Evolutionary conservation across 495 filamentous ascomycete species (phyloP).

Genomic region (Neurospora pannonica): DNA sequence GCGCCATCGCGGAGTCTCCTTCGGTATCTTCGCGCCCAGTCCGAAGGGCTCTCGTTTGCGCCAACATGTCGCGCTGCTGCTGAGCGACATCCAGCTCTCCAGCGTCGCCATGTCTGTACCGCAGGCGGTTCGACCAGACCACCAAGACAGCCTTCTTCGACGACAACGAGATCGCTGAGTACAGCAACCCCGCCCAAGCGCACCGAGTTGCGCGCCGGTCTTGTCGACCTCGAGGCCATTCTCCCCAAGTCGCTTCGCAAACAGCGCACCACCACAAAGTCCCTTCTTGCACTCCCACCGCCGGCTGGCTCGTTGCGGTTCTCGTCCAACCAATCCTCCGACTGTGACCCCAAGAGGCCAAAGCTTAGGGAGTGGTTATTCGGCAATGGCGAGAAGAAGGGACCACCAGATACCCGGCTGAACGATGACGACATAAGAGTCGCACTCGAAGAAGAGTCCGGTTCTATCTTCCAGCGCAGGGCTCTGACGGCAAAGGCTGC

Average conservation of each 20-base stretch:
- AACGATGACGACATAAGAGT: conserved; percentile 46
- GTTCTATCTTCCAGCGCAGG: conserved; percentile 51
- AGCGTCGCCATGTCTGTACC: conserved; percentile 17
- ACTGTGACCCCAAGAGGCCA: conserved; percentile 27
- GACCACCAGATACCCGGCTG: conserved; percentile 15
- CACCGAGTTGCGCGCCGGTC: conserved; percentile 29
- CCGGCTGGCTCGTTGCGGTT: conserved; percentile 22
- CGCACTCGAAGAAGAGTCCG: conserved; percentile 36
- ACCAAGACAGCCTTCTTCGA: conserved; percentile 6
- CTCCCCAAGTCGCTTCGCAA: conserved; percentile 23
- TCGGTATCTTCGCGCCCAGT: conserved; percentile 52
- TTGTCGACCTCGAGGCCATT: conserved; percentile 36
- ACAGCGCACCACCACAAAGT: conserved; percentile 3
- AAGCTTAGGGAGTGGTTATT: conserved; percentile 50
- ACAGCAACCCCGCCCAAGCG: conserved; percentile 14
- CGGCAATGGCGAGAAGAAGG: conserved; percentile 27
- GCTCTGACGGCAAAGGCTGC: conserved; percentile 59
- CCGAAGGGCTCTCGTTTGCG: conserved; percentile 41
- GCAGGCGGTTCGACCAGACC: background rate
- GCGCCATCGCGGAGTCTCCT: conserved; percentile 55
- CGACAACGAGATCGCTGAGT: conserved; percentile 1
- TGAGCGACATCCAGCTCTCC: background rate
- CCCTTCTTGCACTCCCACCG: background rate
- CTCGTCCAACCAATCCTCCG: conserved; percentile 14
- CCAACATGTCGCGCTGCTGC: conserved; percentile 10